Evolutionary conservation across 805 yeast genomes (phyloP).

Genomic region (Metschnikowia matae): DNA sequence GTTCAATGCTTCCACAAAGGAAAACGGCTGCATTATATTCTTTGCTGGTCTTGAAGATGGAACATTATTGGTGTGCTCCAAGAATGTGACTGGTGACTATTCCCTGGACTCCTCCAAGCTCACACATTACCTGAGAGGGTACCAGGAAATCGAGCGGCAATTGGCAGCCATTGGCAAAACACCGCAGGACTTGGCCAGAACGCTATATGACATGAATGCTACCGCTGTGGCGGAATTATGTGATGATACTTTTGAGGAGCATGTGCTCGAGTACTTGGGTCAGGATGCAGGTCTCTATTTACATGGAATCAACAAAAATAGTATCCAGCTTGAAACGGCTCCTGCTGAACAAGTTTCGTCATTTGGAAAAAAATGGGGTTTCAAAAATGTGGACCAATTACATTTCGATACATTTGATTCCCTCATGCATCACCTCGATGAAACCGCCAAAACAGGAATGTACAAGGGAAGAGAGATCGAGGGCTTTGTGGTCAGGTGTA

Average conservation of each 20-base stretch:
- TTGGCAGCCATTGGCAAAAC: slow-evolving; percentile 39
- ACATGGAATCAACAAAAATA: slow-evolving; percentile 81
- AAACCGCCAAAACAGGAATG: slow-evolving; percentile 61
- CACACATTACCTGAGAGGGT: slow-evolving; percentile 78
- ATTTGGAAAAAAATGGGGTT: slow-evolving; percentile 69
- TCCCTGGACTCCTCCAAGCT: slow-evolving; percentile 20
- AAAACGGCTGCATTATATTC: slow-evolving; percentile 90
- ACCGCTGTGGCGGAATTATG: slow-evolving; percentile 94
- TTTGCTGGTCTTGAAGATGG: slow-evolving; percentile 76
- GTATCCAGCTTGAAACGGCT: slow-evolving; percentile 57
- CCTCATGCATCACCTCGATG: slow-evolving; percentile 50
- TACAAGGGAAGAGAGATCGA: slow-evolving; percentile 74
- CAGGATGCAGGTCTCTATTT: slow-evolving; percentile 77
- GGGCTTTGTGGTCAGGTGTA: slow-evolving; percentile 87
- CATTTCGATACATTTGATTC: slow-evolving; percentile 33
- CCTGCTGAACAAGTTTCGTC: slow-evolving; percentile 54
- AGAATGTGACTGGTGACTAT: slow-evolving; percentile 74
- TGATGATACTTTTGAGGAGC: slow-evolving; percentile 92
- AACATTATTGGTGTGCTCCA: slow-evolving; percentile 79
- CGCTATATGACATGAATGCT: slow-evolving; percentile 45
- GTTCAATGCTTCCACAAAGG: slow-evolving; percentile 74
- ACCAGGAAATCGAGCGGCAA: slow-evolving; percentile 51
- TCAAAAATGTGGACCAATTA: slow-evolving; percentile 53
- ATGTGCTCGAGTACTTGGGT: slow-evolving; percentile 67
- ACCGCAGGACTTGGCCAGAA: slow-evolving; percentile 49